Conservation (phyloP, 805 yeast genomes). For the Blastobotrys mokoenaii region DNA sequence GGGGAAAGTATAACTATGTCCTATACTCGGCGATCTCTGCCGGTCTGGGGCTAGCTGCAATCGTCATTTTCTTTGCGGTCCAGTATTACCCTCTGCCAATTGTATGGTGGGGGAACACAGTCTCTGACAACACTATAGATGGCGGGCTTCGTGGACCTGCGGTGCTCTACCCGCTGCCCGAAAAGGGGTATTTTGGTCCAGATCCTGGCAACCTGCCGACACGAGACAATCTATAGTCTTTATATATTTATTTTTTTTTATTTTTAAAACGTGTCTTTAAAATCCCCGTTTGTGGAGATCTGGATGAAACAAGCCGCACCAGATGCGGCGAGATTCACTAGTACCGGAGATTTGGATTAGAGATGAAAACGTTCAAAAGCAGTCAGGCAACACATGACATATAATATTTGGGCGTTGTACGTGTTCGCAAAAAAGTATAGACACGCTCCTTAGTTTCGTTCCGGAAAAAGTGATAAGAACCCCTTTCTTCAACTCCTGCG, state of each 20-base stretch:
- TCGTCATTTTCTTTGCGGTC: slow-evolving; percentile 37
- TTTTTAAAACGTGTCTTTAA: too few species aligned
- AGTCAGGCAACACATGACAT: too few species aligned
- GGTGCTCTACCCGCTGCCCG: slow-evolving; percentile 7
- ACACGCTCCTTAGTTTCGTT: too few species aligned
- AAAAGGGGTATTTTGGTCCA: slow-evolving; percentile 13
- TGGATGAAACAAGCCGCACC: not conserved
- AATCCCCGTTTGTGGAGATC: too few species aligned
- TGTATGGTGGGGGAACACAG: slow-evolving; percentile 46
- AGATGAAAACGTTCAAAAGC: not conserved
- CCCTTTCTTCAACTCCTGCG: too few species aligned
- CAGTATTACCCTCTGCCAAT: slow-evolving; percentile 28
- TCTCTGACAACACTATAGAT: slow-evolving; percentile 10
- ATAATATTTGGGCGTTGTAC: not conserved
- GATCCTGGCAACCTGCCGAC: slow-evolving; percentile 13
- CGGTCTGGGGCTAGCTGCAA: slow-evolving; percentile 42
- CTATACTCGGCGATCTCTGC: slow-evolving; percentile 41
- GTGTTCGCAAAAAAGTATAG: too few species aligned
- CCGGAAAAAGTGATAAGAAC: too few species aligned
- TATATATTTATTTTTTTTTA: not conserved
- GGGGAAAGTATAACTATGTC: slow-evolving; percentile 46
- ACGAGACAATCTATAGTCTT: not conserved
- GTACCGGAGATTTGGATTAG: not conserved
- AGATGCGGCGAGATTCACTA: not conserved
- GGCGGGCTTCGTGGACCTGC: slow-evolving; percentile 5